Evolutionary conservation across 306 rosid species (phyloP).

Genomic region (apple (Malus domestica)): DNA sequence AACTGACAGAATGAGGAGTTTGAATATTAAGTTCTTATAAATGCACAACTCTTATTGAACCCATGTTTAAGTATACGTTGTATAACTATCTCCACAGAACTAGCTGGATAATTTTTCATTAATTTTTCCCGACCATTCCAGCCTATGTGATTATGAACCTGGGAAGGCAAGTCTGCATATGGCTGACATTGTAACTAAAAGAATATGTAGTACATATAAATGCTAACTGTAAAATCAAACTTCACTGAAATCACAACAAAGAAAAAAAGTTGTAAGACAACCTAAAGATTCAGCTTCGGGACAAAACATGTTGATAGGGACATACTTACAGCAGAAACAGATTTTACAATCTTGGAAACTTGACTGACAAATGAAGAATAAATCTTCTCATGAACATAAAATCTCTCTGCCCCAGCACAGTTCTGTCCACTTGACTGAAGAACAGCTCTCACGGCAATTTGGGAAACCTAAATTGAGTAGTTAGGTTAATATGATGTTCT

Average conservation of each 20-base stretch:
- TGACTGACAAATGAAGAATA: conserved; percentile 67
- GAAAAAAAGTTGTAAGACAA: neutral
- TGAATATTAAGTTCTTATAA: neutral
- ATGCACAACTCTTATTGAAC: neutral
- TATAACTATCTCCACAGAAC: neutral
- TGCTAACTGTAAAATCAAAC: neutral
- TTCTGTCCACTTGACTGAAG: conserved; percentile 98
- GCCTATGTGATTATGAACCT: neutral
- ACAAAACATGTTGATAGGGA: neutral
- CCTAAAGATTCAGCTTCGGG: conserved; percentile 3
- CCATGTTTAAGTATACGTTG: neutral
- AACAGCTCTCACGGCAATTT: conserved; percentile 84
- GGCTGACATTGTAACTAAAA: neutral
- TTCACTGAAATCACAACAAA: neutral
- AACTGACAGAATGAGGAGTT: conserved; percentile 4
- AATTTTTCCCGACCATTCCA: neutral
- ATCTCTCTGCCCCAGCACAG: conserved; percentile 97
- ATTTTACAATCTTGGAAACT: conserved; percentile 70
- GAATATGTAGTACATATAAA: conserved; percentile 6
- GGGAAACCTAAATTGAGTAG: conserved; percentile 61
- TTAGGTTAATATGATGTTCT: neutral
- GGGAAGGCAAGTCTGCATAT: neutral
- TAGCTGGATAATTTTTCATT: neutral
- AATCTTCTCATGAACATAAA: conserved; percentile 73
- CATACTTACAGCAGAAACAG: conserved; percentile 76